These are phyloP conservation scores for Solanum hybrid DNA, from an alignment of 305 asterid genomes.

Conservation along the genomic window DNA sequence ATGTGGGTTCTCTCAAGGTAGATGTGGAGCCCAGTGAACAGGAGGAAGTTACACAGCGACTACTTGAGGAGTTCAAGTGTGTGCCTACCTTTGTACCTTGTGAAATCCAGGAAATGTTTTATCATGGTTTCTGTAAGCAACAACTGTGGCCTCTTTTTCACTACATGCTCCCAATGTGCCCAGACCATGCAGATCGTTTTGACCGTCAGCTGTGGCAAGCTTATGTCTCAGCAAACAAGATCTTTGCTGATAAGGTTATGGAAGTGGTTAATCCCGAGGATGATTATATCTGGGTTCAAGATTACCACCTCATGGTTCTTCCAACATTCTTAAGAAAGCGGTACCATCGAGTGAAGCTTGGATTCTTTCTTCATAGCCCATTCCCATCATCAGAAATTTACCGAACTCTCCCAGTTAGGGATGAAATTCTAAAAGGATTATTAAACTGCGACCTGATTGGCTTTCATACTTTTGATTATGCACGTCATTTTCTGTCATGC, in stretches of 20 bases:
- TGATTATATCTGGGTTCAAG: conserved; percentile 81
- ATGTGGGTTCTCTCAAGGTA: conserved; percentile 71
- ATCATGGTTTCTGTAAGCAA: conserved; percentile 76
- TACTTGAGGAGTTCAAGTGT: conserved; percentile 70
- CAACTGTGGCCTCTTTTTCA: conserved; percentile 86
- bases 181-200: conserved; percentile 78
- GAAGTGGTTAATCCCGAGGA: conserved; percentile 79
- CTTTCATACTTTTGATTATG: conserved; percentile 82
- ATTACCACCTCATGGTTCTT: conserved; percentile 87
- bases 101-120: conserved; percentile 58
- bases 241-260: conserved; percentile 70
- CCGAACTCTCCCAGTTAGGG: conserved; percentile 77
- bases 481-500: conserved; percentile 83
- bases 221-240: conserved; percentile 67
- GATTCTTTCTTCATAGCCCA: conserved; percentile 90
- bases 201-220: conserved; percentile 82
- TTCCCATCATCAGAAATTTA: conserved; percentile 87
- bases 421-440: conserved; percentile 70
- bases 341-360: conserved; percentile 62
- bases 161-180: conserved; percentile 85
- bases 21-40: conserved; percentile 64
- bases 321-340: conserved; percentile 81
- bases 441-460: conserved; percentile 72
- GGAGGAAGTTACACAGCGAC: conserved; percentile 64
- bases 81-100: conserved; percentile 72